Base-by-base conservation (phyloP, 2,329 filamentous ascomycete genomes). In the Albifimbria verrucaria region DNA sequence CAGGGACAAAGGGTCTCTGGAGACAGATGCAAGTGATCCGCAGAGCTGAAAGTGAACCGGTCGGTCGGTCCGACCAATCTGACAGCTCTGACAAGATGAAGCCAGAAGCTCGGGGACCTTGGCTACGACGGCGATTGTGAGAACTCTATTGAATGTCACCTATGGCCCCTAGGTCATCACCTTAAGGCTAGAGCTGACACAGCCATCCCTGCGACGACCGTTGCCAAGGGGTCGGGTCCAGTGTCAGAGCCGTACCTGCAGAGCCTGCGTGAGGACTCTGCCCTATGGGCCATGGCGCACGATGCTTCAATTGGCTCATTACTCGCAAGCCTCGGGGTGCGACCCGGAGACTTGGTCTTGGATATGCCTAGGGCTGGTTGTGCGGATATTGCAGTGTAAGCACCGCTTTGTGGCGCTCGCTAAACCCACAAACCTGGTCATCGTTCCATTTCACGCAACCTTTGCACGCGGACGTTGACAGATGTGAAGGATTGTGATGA, bases 221-320 rank as follows among this genome's bases (percentile, higher is more conserved):
- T 48, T 28, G 11, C 45, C 45, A 48, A 28, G 21, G 45, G 28
- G 22, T 24, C 24, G 45, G 45, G 45, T 18, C 5, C 10, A 21
- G 18, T 48, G 45, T 48, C 18, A n/a, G 45, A 5, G 45, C 45
- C 7, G 43, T 45, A 45, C 43, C 43, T 45, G 43, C 43, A 45
- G 43, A 20, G 11, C 20, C 15, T 32, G 26, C 15, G n/a, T n/a
- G n/a, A n/a, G n/a, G n/a, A n/a, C n/a, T n/a, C n/a, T n/a, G n/a
- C 26, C 26, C 26, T 32, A 32, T 15, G 15, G 26, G n/a, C 26
- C 15, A 7, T 15, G 26, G 15, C 26, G 26, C 26, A 32, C 15
- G 9, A 32, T 32, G 45, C 55, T 26, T 46, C 24, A 21, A 24
- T 50, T 52, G 46, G 48, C 48, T 36, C 43, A 51, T 41, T 48